phyloP scores from a whole-genome alignment of 805 yeast genomes.

The Wickerhamiella siamensis region DNA sequence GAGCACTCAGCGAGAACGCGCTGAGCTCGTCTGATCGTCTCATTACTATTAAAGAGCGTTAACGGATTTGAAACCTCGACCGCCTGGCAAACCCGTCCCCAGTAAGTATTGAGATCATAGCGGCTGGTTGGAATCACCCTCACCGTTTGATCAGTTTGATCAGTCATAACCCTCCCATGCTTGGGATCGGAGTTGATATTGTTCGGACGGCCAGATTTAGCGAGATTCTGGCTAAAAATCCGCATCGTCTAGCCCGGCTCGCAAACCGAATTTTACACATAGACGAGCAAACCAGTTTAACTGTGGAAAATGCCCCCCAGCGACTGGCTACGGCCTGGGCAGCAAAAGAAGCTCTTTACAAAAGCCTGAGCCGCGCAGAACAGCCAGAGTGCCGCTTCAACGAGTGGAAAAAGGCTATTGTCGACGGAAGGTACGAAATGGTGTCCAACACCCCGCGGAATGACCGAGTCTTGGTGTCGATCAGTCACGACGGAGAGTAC shows the following conservation, averaged over 20 bases:
- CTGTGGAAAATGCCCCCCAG: conserved; percentile 6
- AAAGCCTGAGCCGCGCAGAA: conserved; percentile 35
- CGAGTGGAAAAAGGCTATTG: conserved; percentile 28
- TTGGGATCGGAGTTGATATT: conserved; percentile 47
- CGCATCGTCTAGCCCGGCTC: conserved; percentile 29
- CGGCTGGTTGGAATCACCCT: conserved; percentile 22
- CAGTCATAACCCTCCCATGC: conserved; percentile 12
- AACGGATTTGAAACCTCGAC: conserved; percentile 84
- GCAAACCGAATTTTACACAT: conserved; percentile 39
- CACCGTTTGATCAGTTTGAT: not conserved
- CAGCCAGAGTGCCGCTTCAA: conserved; percentile 43
- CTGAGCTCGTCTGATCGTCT: conserved; percentile 52
- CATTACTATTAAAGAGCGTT: conserved; percentile 60
- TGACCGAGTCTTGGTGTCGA: conserved; percentile 39
- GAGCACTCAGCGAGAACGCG: conserved; percentile 54
- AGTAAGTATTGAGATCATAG: conserved; percentile 67
- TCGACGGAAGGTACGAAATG: conserved; percentile 11
- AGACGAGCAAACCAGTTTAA: conserved; percentile 22
- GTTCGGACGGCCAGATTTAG: conserved; percentile 35
- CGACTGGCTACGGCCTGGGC: conserved; percentile 54
- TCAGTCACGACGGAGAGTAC: conserved; percentile 54
- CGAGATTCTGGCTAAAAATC: conserved; percentile 27
- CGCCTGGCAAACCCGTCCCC: conserved; percentile 92
- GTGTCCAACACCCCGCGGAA: conserved; percentile 13
- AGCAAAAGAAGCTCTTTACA: conserved; percentile 58